Percentiles rank a stretch among this genome's conserved stretches.
phyloP scores from a whole-genome alignment of 2,329 filamentous ascomycete species.

The Pseudogymnoascus sp. region DNA sequence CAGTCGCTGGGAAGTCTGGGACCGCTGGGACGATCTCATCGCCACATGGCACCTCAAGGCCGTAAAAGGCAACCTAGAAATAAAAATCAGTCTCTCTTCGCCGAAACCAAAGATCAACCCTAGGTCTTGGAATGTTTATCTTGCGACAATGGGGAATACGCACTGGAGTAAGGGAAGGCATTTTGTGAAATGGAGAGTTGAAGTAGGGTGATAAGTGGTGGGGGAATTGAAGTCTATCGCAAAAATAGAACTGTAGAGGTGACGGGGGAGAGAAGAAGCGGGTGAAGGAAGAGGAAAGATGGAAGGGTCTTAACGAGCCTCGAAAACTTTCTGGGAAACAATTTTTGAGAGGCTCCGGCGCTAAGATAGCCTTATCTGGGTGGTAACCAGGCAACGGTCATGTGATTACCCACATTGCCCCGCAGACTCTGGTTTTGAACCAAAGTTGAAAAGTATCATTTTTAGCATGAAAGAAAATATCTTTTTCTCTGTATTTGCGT shows the following conservation, averaged over 20 bases:
- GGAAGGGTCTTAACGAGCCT: constrained; percentile 9
- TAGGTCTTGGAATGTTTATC: constrained; percentile 1
- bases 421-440: not conserved
- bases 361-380: constrained; percentile 4
- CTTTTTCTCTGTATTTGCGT: not conserved
- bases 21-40: constrained; percentile 74
- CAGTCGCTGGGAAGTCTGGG: constrained; percentile 73
- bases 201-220: not conserved
- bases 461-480: not conserved
- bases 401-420: constrained; percentile 6
- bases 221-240: constrained; percentile 2
- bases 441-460: not conserved
- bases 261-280: not conserved
- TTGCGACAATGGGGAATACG: not conserved
- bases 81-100: constrained; percentile 1
- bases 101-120: not conserved
- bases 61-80: constrained; percentile 68
- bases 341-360: constrained; percentile 6
- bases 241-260: constrained; percentile 2
- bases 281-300: not conserved
- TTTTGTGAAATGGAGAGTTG: not conserved
- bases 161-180: constrained; percentile 8
- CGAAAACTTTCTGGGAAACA: constrained; percentile 9
- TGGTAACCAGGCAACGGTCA: constrained; percentile 9
- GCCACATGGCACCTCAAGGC: constrained; percentile 81